Evolutionary conservation across 257 asterid species (phyloP), one percentile per base, ranked within the genome.

Genomic region (Cruciata laevipes): DNA sequence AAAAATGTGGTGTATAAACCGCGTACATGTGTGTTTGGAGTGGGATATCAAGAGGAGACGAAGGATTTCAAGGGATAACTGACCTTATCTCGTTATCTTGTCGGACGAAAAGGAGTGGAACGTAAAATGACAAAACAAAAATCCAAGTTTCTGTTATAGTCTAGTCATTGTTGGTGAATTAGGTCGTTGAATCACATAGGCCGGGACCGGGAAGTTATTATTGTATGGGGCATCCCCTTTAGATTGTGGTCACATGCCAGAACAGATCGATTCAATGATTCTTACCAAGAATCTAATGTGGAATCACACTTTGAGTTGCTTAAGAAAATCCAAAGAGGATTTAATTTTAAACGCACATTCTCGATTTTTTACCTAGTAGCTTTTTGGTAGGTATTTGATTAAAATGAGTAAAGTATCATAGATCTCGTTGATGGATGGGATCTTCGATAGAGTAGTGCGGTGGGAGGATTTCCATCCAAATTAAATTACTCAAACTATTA

Each of bases 71-170:
- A 49, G 5, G 58, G 33, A 11, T 10, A 8, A 56, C 25, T 44
- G 73, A 71, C n/a, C 82, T 78, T 80, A 78, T 80, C 88, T 51
- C 57, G 60, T 70, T 78, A 83, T 81, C 86, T 31, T 78, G 74
- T 81, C 72, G 80, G 80, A 59, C 68, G 73, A 56, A 35, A 62
- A 10, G 38, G 25, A 3, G 49, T 65, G 71, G 61, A 13, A 44
- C 20, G 53, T 16, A 47, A 47, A 47, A 47, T 16, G 53, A 14
- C 52, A 44, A 13, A 44, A 13, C 3, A 40, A 0, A 17, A 47
- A 3, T 20, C 3, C 24, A 7, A n/a, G 11, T 53, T n/a, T 53
- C 60, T 53, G 25, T 8, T 53, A 16, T 17, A 1, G 55, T 47
- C 55, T 4, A 47, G 55, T 47, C 55, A 47, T 13, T 1, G 51